Evolutionary conservation across 768 basidiomycete species (phyloP), one percentile per base, ranked within the genome.

Genomic region (Lactarius quietus): DNA sequence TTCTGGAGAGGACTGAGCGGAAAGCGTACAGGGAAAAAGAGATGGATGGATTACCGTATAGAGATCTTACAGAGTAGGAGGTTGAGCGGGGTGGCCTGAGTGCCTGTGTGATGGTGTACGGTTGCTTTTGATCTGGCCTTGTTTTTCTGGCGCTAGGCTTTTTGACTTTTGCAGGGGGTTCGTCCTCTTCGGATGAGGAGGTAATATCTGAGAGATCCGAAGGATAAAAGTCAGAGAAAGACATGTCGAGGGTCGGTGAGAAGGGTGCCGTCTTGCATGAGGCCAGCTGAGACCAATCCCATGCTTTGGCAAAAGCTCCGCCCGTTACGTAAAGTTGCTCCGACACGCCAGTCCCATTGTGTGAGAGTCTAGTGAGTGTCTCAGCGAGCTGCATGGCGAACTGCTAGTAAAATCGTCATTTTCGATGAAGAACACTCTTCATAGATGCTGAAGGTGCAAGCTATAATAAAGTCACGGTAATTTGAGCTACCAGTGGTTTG

Each of bases 1-100:
- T 60, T 89, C 89, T 90, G 69, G 15, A 38, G 20, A 26, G 18
- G 3, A 39, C 26, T 64, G 41, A 64, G 45, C 5, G n/a, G n/a
- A 17, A 45, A 51, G 23, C 3, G 14, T 43, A 45, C 35, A 38
- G 23, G 18, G 28, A 10, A 18, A 26, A 10, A 8, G 26, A 26
- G 26, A 29, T 15, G 39, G 29, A 36, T 45, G 28, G 17, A 17
- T 43, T 55, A 76, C 78, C 76, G 57, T 74, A 74, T 10, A 79
- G 67, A 9, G 73, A 66, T 58, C 76, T 75, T 1, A 75, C 72
- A 1, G 76, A 73, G 59, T 76, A 79, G 29, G 65, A 66, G 23
- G 69, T 69, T 3, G 73, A 64, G 31, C 73, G 65, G 7, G 73
- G 70, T 6, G 73, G 70, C 53, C 70, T 61, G 0, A 74, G 67